phyloP scores from a whole-genome alignment of 352 stramenopile genomes.

The Thalassiosira livingstoniorum region DNA sequence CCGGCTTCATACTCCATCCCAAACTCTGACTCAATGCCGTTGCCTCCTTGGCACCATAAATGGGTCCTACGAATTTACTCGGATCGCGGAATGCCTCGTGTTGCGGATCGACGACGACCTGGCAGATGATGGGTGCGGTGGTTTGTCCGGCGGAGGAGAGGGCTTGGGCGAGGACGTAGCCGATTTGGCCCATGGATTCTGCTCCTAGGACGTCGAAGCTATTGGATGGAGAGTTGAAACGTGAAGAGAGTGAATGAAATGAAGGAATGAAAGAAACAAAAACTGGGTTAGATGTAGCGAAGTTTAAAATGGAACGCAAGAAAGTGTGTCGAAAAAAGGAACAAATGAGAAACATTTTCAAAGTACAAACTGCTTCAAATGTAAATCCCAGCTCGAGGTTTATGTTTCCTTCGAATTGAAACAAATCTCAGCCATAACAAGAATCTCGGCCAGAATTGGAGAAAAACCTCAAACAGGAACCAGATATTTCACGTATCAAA shows the following conservation, averaged over 20 bases:
- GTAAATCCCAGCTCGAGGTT: too few species aligned
- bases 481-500: too few species aligned
- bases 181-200: constrained; percentile 74
- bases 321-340: too few species aligned
- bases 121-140: constrained; percentile 59
- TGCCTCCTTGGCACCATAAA: constrained; percentile 81
- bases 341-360: too few species aligned
- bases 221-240: not conserved
- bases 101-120: constrained; percentile 74
- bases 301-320: too few species aligned
- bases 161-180: constrained; percentile 71
- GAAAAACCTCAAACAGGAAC: too few species aligned
- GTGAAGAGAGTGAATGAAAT: not conserved
- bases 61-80: constrained; percentile 81
- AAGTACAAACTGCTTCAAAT: too few species aligned
- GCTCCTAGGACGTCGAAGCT: constrained; percentile 65
- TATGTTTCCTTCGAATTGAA: too few species aligned
- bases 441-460: too few species aligned
- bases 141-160: constrained; percentile 44
- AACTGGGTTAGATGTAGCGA: not conserved
- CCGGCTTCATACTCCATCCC: constrained; percentile 78
- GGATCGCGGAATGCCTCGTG: constrained; percentile 77
- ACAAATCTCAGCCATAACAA: too few species aligned
- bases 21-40: constrained; percentile 74
- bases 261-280: not conserved